These are phyloP conservation scores for Aspergillus terreus DNA, from an alignment of 2,329 filamentous ascomycete genomes.

Conservation along the genomic window DNA sequence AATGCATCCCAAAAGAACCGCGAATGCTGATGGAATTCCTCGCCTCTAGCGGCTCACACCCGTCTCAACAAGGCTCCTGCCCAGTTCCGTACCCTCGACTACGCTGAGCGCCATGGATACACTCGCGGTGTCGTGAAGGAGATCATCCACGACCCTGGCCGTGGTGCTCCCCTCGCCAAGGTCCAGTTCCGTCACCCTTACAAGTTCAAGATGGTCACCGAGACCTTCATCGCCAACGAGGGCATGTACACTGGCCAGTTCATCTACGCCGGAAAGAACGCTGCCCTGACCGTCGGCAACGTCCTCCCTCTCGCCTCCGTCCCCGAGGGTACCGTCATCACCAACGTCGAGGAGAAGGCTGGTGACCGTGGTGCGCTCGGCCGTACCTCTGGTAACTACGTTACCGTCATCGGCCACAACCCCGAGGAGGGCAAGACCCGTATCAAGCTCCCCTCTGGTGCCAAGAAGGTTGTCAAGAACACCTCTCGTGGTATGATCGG, in stretches of 20 bases:
- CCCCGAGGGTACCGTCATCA: constrained; percentile 98
- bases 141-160: constrained; percentile 98
- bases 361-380: constrained; percentile 95
- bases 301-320: constrained; percentile 89
- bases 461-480: constrained; percentile 98
- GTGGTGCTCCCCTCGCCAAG: constrained; percentile 95
- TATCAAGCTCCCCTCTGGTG: constrained; percentile 97
- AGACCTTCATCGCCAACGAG: constrained; percentile 99
- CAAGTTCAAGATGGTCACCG: constrained; percentile 93
- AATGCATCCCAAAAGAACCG: constrained; percentile 1
- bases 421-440: constrained; percentile 99
- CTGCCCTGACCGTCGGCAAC: constrained; percentile 94
- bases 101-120: constrained; percentile 95
- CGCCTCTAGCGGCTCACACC: constrained; percentile 66
- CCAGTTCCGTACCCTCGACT: constrained; percentile 97
- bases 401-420: constrained; percentile 97
- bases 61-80: constrained; percentile 92
- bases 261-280: constrained; percentile 99
- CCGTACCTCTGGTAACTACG: constrained; percentile 98
- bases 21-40: constrained; percentile 27
- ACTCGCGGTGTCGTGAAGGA: constrained; percentile 96
- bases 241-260: constrained; percentile 99
- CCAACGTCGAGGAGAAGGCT: constrained; percentile 98
- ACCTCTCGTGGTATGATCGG: constrained; percentile 95
- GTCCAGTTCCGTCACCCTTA: constrained; percentile 98